Conservation (phyloP, 495 filamentous ascomycete species). For the Lasiosphaeris hirsuta region DNA sequence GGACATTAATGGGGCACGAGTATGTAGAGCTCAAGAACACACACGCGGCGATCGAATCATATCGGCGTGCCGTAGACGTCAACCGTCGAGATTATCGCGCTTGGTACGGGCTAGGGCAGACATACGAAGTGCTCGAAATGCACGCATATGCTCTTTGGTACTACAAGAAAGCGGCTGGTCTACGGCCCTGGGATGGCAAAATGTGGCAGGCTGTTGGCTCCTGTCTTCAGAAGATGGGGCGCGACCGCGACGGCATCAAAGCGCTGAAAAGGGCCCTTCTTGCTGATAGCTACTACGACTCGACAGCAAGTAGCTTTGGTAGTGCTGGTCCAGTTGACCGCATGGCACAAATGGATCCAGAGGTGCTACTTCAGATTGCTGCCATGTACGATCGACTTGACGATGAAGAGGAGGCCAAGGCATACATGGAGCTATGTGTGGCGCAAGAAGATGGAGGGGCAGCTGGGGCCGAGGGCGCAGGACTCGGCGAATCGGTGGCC, state of each 20-base stretch:
- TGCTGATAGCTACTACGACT: conserved; percentile 76
- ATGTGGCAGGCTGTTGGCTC: conserved; percentile 98
- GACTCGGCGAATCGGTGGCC: conserved; percentile 47
- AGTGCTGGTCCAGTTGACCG: conserved; percentile 32
- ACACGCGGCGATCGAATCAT: conserved; percentile 95
- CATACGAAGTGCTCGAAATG: conserved; percentile 98
- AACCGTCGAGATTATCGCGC: conserved; percentile 97
- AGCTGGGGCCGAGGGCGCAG: conserved; percentile 26
- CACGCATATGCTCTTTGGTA: conserved; percentile 95
- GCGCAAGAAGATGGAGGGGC: conserved; percentile 73
- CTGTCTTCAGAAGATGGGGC: conserved; percentile 83
- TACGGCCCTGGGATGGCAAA: conserved; percentile 89
- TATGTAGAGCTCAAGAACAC: conserved; percentile 99
- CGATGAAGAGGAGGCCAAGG: conserved; percentile 72
- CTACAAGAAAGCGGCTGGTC: conserved; percentile 89
- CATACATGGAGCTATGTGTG: conserved; percentile 92
- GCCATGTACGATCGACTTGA: conserved; percentile 77
- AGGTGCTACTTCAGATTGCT: conserved; percentile 86
- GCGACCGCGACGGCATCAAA: conserved; percentile 81
- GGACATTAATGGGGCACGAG: conserved; percentile 99
- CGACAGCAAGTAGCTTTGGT: conserved; percentile 47
- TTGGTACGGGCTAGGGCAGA: conserved; percentile 97
- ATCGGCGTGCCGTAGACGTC: conserved; percentile 91
- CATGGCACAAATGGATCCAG: conserved; percentile 72
- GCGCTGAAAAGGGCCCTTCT: conserved; percentile 88